Conservation (phyloP, 2,329 filamentous ascomycete species). For the Alternaria ethzedia region DNA sequence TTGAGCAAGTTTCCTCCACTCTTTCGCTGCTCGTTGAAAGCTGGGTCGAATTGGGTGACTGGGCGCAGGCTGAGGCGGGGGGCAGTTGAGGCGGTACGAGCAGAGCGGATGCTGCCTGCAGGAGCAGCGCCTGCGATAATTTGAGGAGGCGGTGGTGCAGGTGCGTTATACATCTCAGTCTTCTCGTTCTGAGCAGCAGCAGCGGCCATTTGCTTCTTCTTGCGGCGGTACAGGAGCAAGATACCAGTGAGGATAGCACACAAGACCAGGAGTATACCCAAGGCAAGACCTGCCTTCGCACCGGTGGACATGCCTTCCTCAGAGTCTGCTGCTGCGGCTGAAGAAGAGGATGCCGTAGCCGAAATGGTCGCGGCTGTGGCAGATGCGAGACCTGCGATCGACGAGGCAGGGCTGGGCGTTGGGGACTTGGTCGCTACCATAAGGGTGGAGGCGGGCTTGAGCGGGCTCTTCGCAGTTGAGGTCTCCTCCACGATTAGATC, state of each 20-base stretch:
- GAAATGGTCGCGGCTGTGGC: conserved; percentile 33
- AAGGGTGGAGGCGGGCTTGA: conserved; percentile 28
- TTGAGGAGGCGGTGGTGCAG: conserved; percentile 36
- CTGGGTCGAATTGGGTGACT: conserved; percentile 81
- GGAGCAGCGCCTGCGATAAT: conserved; percentile 16
- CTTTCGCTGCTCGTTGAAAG: conserved; percentile 58
- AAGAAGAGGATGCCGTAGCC: conserved; percentile 30
- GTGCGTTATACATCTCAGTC: conserved; percentile 36
- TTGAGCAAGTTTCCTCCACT: conserved; percentile 45
- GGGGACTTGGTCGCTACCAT: conserved; percentile 40
- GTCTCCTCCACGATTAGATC: conserved; percentile 16
- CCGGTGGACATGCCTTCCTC: conserved; percentile 53
- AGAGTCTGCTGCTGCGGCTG: conserved; percentile 19
- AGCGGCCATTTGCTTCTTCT: conserved; percentile 66
- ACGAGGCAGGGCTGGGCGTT: conserved; percentile 20
- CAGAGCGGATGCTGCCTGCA: conserved; percentile 49
- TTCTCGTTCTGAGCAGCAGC: conserved; percentile 50
- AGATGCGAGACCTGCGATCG: conserved; percentile 24
- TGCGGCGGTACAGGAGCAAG: conserved; percentile 75
- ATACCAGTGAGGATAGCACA: conserved; percentile 70
- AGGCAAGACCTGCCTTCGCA: conserved; percentile 79
- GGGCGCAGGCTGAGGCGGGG: conserved; percentile 87
- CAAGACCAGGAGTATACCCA: conserved; percentile 77
- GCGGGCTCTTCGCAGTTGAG: conserved; percentile 14
- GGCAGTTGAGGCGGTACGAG: conserved; percentile 62